Conservation (phyloP, 352 stramenopile species). For the Phytophthora foliorum region DNA sequence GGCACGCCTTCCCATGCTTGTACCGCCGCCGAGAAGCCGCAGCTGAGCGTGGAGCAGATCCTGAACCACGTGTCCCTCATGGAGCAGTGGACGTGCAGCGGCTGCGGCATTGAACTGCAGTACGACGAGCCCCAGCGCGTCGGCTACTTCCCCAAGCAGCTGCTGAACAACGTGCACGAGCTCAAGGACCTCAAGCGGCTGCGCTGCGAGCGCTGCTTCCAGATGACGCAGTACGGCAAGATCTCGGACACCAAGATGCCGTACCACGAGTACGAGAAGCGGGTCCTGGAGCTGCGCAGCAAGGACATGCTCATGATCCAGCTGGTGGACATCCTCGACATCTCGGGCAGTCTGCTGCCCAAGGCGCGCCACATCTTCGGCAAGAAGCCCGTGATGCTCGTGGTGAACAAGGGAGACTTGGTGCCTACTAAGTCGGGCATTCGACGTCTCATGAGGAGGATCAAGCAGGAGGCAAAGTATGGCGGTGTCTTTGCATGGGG, state of each 20-base stretch:
- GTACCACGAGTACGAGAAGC: slow-evolving; percentile 90
- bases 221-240: slow-evolving; percentile 90
- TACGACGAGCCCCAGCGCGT: slow-evolving; percentile 67
- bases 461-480: slow-evolving; percentile 81
- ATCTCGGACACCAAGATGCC: slow-evolving; percentile 87
- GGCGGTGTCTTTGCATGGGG: slow-evolving; percentile 1
- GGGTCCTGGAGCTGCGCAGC: slow-evolving; percentile 84
- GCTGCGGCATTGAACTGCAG: slow-evolving; percentile 86
- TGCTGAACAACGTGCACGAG: slow-evolving; percentile 71
- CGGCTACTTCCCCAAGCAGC: slow-evolving; percentile 73
- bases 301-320: slow-evolving; percentile 94
- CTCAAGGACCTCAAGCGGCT: slow-evolving; percentile 83
- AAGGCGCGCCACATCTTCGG: slow-evolving; percentile 90
- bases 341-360: slow-evolving; percentile 88
- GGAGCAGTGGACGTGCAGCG: slow-evolving; percentile 86
- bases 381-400: slow-evolving; percentile 91
- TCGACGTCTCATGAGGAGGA: slow-evolving; percentile 81
- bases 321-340: slow-evolving; percentile 94
- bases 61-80: slow-evolving; percentile 82
- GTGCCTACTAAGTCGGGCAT: slow-evolving; percentile 88
- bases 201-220: slow-evolving; percentile 89
- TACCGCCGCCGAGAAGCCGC: slow-evolving; percentile 2
- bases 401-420: slow-evolving; percentile 93
- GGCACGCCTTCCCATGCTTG: neutral
- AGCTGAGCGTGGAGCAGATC: slow-evolving; percentile 66